Percentiles rank a stretch among this genome's conserved stretches.
These are phyloP conservation scores for Grigorovia humatica DNA, from an alignment of 805 yeast genomes.

Conservation along the genomic window DNA sequence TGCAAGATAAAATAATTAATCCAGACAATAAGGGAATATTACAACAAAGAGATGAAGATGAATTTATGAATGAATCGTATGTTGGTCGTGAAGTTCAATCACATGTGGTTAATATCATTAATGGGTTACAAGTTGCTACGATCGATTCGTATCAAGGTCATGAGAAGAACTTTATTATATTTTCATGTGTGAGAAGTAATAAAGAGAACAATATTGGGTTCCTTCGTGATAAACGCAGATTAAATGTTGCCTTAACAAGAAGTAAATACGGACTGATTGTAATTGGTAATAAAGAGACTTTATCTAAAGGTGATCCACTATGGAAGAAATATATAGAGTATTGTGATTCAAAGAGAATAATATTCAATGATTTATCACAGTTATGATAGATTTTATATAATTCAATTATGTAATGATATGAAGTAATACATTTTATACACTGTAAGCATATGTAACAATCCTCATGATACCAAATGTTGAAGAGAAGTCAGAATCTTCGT, in stretches of 20 bases:
- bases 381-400: neutral
- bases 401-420: too few relatives aligned
- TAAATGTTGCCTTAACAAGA: slow-evolving; percentile 67
- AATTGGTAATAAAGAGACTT: slow-evolving; percentile 47
- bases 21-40: slow-evolving; percentile 40
- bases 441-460: neutral
- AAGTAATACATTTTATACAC: too few relatives aligned
- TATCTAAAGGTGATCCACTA: slow-evolving; percentile 35
- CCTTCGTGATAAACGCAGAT: slow-evolving; percentile 47
- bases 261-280: slow-evolving; percentile 53
- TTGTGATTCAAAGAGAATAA: slow-evolving; percentile 28
- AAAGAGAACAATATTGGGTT: slow-evolving; percentile 46
- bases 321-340: slow-evolving; percentile 43
- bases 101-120: slow-evolving; percentile 27
- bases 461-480: neutral
- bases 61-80: slow-evolving; percentile 32
- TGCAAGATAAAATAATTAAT: slow-evolving; percentile 43
- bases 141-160: slow-evolving; percentile 93
- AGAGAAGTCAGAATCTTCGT: too few relatives aligned
- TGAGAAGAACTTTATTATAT: slow-evolving; percentile 70
- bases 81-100: slow-evolving; percentile 4
- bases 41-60: slow-evolving; percentile 53
- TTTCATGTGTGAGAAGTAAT: slow-evolving; percentile 71
- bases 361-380: slow-evolving; percentile 9
- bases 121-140: slow-evolving; percentile 40